Conservation (phyloP, 176 grass and related monocot species). For the Musa troglodytarum region DNA sequence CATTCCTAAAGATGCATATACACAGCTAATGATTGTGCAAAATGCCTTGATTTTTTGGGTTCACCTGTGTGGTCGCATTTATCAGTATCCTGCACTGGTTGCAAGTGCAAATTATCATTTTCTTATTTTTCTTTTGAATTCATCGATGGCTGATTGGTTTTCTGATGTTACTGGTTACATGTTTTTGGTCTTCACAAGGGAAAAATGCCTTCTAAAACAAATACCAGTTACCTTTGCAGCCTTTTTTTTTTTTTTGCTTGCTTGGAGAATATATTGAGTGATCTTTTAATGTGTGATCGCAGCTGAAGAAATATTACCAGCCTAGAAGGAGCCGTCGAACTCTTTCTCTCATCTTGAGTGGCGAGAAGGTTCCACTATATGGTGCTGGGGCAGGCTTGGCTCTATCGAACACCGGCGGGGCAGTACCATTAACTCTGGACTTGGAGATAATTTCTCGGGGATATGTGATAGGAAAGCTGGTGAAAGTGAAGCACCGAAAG, state of each 20-base stretch:
- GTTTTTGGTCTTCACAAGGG: background rate
- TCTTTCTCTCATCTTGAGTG: constrained; percentile 36
- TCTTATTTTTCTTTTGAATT: too few relatives aligned
- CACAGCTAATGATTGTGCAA: too few relatives aligned
- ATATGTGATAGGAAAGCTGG: constrained; percentile 74
- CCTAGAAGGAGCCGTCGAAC: constrained; percentile 43
- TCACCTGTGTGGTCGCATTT: too few relatives aligned
- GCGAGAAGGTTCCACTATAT: constrained; percentile 73
- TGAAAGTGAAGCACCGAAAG: constrained; percentile 63
- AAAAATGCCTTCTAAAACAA: background rate
- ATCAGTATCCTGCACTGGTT: too few relatives aligned
- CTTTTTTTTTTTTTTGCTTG: background rate
- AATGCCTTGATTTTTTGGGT: too few relatives aligned
- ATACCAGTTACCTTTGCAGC: too few relatives aligned
- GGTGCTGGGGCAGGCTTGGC: constrained; percentile 57
- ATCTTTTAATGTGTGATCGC: constrained; percentile 8
- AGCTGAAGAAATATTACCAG: constrained; percentile 72
- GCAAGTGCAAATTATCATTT: too few relatives aligned
- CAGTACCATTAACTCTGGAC: constrained; percentile 51
- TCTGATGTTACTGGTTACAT: too few relatives aligned
- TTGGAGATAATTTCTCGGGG: constrained; percentile 41
- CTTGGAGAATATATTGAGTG: background rate
- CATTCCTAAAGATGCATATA: too few relatives aligned
- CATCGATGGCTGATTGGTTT: too few relatives aligned
- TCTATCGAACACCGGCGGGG: constrained; percentile 24